A percentile compares a stretch with the other conserved stretches of the same genome.
phyloP scores from a whole-genome alignment of 1,139 yeast species.

The Blastobotrys ciferrii region DNA sequence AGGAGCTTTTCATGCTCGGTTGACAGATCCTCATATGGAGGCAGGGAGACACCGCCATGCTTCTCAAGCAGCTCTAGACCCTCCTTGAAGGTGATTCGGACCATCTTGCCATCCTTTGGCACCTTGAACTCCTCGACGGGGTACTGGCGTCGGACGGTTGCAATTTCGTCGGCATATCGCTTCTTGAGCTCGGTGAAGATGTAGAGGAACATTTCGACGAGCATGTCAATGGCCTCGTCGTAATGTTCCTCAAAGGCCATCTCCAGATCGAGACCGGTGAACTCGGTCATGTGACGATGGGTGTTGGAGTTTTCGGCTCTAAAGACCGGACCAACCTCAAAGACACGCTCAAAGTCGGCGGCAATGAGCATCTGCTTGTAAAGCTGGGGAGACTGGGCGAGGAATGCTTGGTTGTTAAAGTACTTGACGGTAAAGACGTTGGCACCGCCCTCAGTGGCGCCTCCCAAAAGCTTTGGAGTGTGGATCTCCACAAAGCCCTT shows the following conservation, averaged over 20 bases:
- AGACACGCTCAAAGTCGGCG: conserved; percentile 94
- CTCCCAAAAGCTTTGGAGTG: conserved; percentile 92
- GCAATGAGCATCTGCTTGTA: conserved; percentile 98
- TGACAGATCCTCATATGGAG: conserved; percentile 82
- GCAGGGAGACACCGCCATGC: conserved; percentile 78
- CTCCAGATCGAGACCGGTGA: conserved; percentile 94
- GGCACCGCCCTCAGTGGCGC: conserved; percentile 97
- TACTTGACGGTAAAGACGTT: conserved; percentile 91
- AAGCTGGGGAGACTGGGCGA: conserved; percentile 98
- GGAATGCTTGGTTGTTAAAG: conserved; percentile 87
- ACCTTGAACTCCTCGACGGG: conserved; percentile 97
- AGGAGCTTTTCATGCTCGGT: conserved; percentile 93
- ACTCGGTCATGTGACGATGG: conserved; percentile 99
- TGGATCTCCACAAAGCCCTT: conserved; percentile 85
- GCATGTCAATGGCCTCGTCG: conserved; percentile 84
- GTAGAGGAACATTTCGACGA: conserved; percentile 83
- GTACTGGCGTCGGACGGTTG: conserved; percentile 85
- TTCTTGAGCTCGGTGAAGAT: conserved; percentile 79
- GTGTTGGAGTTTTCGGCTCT: conserved; percentile 99
- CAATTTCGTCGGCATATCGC: conserved; percentile 81
- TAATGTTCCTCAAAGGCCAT: conserved; percentile 98
- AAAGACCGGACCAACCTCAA: conserved; percentile 96
- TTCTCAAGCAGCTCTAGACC: conserved; percentile 83
- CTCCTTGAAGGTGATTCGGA: conserved; percentile 82
- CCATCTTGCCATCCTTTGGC: conserved; percentile 75